Percentiles rank a stretch among this genome's conserved stretches.
These are phyloP conservation scores for Dioscorea alata DNA, from an alignment of 106 monocot species.

Conservation along the genomic window DNA sequence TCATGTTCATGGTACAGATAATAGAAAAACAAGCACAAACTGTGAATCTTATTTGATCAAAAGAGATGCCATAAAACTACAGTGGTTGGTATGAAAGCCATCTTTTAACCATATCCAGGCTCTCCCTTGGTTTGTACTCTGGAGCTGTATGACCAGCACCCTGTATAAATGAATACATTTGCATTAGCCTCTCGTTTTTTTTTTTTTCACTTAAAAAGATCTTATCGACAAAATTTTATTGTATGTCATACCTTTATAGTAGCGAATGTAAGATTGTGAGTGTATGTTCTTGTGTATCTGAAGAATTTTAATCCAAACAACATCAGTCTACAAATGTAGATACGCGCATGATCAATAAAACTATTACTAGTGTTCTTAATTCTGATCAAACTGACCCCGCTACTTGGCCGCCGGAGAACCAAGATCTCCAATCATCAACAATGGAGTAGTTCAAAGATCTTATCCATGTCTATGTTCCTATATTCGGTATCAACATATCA, in stretches of 20 bases:
- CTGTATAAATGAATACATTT: conserved; percentile 9
- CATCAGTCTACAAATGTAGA: not conserved
- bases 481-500: conserved; percentile 33
- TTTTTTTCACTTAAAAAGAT: no score
- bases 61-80: not conserved
- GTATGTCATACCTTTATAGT: conserved; percentile 40
- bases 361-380: no score
- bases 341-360: not conserved
- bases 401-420: conserved; percentile 35
- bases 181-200: no score
- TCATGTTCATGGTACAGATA: no score
- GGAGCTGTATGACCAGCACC: conserved; percentile 60
- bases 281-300: conserved; percentile 45
- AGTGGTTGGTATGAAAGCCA: conserved; percentile 46
- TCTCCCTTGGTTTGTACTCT: conserved; percentile 34
- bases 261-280: conserved; percentile 62
- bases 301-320: not conserved
- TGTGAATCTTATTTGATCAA: no score
- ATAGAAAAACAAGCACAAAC: no score
- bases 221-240: not conserved
- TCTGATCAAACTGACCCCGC: conserved; percentile 22
- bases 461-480: conserved; percentile 49
- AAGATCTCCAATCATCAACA: conserved; percentile 43
- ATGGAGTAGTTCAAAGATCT: conserved; percentile 41
- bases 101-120: conserved; percentile 38